phyloP scores from a whole-genome alignment of 306 rosid genomes.

The Cajanus cajan region DNA sequence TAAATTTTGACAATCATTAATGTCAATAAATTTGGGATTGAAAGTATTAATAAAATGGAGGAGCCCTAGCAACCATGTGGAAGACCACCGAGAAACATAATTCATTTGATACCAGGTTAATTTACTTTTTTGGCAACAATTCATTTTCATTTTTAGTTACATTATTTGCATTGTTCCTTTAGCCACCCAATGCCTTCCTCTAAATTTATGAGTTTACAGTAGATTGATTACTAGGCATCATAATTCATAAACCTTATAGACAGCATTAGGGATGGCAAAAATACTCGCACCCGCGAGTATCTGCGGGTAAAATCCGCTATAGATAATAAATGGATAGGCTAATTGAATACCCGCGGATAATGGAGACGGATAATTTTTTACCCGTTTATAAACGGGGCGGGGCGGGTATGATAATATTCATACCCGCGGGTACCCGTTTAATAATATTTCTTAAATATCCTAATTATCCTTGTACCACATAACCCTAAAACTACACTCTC shows the following conservation, averaged over 20 bases:
- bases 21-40: neutral
- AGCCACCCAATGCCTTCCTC: neutral
- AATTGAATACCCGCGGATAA: too few species aligned
- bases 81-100: constrained; percentile 14
- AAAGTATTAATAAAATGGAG: constrained; percentile 10
- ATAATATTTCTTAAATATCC: too few species aligned
- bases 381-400: too few species aligned
- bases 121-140: neutral
- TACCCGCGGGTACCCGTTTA: too few species aligned
- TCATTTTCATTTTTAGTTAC: neutral
- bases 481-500: too few species aligned
- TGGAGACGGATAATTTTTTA: too few species aligned
- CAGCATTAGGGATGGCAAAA: too few species aligned
- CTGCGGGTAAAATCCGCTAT: too few species aligned
- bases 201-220: neutral
- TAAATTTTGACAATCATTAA: constrained; percentile 16
- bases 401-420: too few species aligned
- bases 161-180: neutral
- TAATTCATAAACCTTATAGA: neutral
- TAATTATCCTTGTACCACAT: too few species aligned
- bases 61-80: neutral
- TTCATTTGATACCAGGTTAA: neutral
- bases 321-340: too few species aligned
- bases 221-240: neutral
- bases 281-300: too few species aligned